A percentile compares a stretch with the other conserved stretches of the same genome.
Conservation (phyloP, 139 green algal genomes). For the Gonium pectorale region DNA sequence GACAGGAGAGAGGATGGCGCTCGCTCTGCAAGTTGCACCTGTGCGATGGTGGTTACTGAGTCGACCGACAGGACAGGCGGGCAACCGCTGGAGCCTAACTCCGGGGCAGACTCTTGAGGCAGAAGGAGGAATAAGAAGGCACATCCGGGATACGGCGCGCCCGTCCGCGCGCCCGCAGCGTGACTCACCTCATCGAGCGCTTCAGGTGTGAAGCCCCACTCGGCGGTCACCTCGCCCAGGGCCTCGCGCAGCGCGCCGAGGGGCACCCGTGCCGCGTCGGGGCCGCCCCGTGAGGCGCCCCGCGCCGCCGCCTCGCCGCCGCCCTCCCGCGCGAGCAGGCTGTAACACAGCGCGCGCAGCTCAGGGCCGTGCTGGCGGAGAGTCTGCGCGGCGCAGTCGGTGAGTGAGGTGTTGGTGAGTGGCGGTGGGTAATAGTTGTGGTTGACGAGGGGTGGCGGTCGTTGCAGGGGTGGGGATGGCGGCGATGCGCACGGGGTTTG, state of each 20-base stretch:
- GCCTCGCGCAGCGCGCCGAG: slow-evolving; percentile 7
- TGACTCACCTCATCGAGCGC: slow-evolving; percentile 36
- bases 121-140: too few relatives aligned
- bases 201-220: slow-evolving; percentile 39
- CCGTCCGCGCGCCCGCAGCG: too few relatives aligned
- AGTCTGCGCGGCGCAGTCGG: not conserved
- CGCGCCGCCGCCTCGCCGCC: not conserved
- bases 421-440: not conserved
- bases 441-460: too few relatives aligned
- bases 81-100: too few relatives aligned
- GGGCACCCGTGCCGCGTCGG: slow-evolving; percentile 6
- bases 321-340: not conserved
- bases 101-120: too few relatives aligned
- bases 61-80: too few relatives aligned
- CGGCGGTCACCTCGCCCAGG: slow-evolving; percentile 28
- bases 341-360: slow-evolving; percentile 42
- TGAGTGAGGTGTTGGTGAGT: too few relatives aligned
- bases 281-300: not conserved
- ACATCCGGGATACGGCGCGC: too few relatives aligned
- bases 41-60: too few relatives aligned
- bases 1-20: not conserved
- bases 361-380: slow-evolving; percentile 42
- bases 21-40: too few relatives aligned
- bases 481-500: too few relatives aligned
- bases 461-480: too few relatives aligned